A percentile compares a stretch with the other conserved stretches of the same genome.
Evolutionary conservation across 108 stramenopile genomes (phyloP).

Genomic region (Fragilaria radians): DNA sequence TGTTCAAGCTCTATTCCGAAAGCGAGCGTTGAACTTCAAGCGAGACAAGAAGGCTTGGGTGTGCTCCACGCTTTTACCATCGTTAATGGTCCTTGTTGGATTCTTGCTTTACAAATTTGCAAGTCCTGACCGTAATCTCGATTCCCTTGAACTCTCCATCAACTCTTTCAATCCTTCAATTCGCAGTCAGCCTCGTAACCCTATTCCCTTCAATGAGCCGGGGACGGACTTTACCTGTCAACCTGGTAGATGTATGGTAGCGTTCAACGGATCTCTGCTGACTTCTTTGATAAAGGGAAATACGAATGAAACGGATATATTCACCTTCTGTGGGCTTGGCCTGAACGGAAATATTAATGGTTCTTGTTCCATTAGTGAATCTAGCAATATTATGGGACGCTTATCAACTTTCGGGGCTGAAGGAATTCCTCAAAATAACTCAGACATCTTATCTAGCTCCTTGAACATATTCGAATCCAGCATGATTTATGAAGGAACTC

Average conservation of each 20-base stretch:
- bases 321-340: not conserved
- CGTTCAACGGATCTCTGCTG: not conserved
- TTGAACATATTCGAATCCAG: not conserved
- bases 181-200: slow-evolving; percentile 37
- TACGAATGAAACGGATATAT: not conserved
- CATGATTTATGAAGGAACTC: slow-evolving; percentile 7
- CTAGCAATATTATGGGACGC: slow-evolving; percentile 22
- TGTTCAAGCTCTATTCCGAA: slow-evolving; percentile 34
- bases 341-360: not conserved
- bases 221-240: slow-evolving; percentile 42
- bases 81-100: slow-evolving; percentile 28
- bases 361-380: slow-evolving; percentile 11
- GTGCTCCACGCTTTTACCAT: slow-evolving; percentile 39
- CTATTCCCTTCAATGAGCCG: slow-evolving; percentile 53
- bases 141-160: slow-evolving; percentile 16
- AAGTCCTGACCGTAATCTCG: slow-evolving; percentile 14
- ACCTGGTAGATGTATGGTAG: slow-evolving; percentile 50
- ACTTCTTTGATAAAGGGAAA: not conserved
- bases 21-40: slow-evolving; percentile 43
- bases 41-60: slow-evolving; percentile 49
- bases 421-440: not conserved
- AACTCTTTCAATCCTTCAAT: slow-evolving; percentile 22
- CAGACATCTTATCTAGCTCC: not conserved
- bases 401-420: slow-evolving; percentile 27
- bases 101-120: slow-evolving; percentile 28